phyloP scores from a whole-genome alignment of 805 yeast genomes.

The Candida pini region DNA sequence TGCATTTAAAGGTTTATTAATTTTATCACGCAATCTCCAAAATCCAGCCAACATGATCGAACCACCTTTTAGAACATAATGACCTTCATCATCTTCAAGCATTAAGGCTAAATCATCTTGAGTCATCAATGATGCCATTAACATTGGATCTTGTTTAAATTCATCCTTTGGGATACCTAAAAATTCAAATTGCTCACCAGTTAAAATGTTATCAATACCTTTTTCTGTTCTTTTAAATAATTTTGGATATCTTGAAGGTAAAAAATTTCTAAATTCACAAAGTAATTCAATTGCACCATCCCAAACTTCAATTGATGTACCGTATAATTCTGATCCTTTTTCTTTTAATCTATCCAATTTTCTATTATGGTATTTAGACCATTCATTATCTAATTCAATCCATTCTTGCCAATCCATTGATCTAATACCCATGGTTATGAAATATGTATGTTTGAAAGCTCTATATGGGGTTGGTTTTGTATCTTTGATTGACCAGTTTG shows the following conservation, averaged over 20 bases:
- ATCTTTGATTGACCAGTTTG: conserved; percentile 42
- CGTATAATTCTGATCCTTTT: conserved; percentile 42
- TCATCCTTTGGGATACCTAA: conserved; percentile 23
- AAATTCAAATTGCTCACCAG: conserved; percentile 46
- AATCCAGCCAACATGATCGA: conserved; percentile 62
- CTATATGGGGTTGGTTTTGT: conserved; percentile 59
- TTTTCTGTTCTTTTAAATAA: conserved; percentile 39
- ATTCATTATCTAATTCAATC: conserved; percentile 66
- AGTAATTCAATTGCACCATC: conserved; percentile 53
- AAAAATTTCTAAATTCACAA: conserved; percentile 44
- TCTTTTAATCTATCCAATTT: conserved; percentile 45
- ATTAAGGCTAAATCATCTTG: conserved; percentile 68
- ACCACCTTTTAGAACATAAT: conserved; percentile 53
- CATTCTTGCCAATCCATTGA: conserved; percentile 55
- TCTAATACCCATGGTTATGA: conserved; percentile 65
- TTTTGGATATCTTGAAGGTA: conserved; percentile 55
- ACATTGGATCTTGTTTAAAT: conserved; percentile 48
- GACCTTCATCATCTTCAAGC: conserved; percentile 55
- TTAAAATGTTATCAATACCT: conserved; percentile 46
- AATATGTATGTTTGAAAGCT: conserved; percentile 61
- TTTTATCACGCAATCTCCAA: conserved; percentile 62
- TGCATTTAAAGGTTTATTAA: conserved; percentile 45
- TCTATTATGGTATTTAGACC: conserved; percentile 48
- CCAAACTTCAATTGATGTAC: conserved; percentile 44
- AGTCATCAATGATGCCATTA: conserved; percentile 48